Base-by-base conservation (phyloP, 345 rosid species). In the Arabis hirsuta region DNA sequence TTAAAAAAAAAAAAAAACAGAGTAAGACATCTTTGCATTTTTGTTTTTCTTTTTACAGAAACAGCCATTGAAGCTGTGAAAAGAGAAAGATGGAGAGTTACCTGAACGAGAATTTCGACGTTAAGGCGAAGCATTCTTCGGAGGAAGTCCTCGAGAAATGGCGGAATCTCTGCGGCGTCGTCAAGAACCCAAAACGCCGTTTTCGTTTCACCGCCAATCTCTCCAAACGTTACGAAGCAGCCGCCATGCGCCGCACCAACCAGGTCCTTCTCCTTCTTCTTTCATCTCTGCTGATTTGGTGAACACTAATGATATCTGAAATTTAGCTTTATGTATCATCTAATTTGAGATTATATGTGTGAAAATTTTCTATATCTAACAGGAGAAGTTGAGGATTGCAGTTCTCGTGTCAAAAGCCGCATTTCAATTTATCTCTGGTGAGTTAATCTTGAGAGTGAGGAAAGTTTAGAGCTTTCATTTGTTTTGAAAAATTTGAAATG, bases 351-450 rank as follows among this genome's bases (percentile, higher is more conserved):
- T 16, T 16, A 16, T 16, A 16, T 16, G 16, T 16, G 16, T 16
- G 16, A 16, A 16, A 16, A 16, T 16, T 16, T 22, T 22, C 41
- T 36, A 36, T 36, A 36, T 9, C 2, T 36, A 36, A 36, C 80
- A 93, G 98, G 96, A 93, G 77, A 93, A 93, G 22, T 20, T 90
- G 69, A 84, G 93, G 84, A 67, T 93, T 41, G 96, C 98, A 26
- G 96, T 93, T 65, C 82, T 93, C 42, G 93, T 90, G 29, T 93
- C 98, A 20, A 90, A 93, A 84, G 98, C 98, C 1, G 97, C 96
- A 8, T 78, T 88, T 72, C 98, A 90, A 27, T 88, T 87, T 80
- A 82, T 90, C 73, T 79, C 80, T 76, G 93, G 98, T 86, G 60
- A 72, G 76, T 51, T 59, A 24, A 12, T 12, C 11, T 45, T 51